Evolutionary conservation across 306 rosid genomes (phyloP).

Genomic region (Chamaecrista fasciculata): DNA sequence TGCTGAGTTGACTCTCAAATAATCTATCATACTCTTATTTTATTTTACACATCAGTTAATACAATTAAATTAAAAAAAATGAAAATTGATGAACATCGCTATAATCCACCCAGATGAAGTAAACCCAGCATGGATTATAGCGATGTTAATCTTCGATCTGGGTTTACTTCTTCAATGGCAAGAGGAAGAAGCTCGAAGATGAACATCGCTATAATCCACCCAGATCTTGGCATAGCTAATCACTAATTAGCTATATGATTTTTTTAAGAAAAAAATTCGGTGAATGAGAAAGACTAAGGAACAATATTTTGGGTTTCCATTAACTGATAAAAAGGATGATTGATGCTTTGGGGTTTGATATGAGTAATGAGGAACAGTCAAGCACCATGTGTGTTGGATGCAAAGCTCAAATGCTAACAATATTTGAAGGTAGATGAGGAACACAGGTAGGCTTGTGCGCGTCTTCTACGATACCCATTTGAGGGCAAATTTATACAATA

Average conservation of each 20-base stretch:
- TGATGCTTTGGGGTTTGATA: neutral
- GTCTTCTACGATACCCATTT: constrained; percentile 52
- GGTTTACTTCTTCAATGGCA: constrained; percentile 29
- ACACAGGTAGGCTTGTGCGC: constrained; percentile 71
- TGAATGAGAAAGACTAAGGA: too few relatives aligned
- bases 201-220: constrained; percentile 77
- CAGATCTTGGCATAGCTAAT: constrained; percentile 91
- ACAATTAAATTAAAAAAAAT: too few relatives aligned
- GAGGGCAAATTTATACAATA: too few relatives aligned
- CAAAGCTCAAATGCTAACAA: constrained; percentile 34
- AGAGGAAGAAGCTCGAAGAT: constrained; percentile 43
- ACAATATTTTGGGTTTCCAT: neutral
- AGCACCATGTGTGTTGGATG: neutral
- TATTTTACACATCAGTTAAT: too few relatives aligned
- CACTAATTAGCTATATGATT: neutral
- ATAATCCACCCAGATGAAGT: too few relatives aligned
- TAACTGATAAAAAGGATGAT: neutral
- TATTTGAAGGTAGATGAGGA: constrained; percentile 55
- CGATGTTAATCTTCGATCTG: too few relatives aligned
- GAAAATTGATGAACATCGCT: too few relatives aligned
- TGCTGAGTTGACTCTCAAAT: too few relatives aligned
- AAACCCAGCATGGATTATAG: too few relatives aligned
- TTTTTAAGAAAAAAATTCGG: too few relatives aligned
- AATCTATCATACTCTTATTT: too few relatives aligned
- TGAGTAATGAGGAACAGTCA: neutral